Percentiles rank a stretch among this genome's conserved stretches.
Evolutionary conservation across 208 protist genomes (phyloP).

Genomic region (Leishmania lainsoni): DNA sequence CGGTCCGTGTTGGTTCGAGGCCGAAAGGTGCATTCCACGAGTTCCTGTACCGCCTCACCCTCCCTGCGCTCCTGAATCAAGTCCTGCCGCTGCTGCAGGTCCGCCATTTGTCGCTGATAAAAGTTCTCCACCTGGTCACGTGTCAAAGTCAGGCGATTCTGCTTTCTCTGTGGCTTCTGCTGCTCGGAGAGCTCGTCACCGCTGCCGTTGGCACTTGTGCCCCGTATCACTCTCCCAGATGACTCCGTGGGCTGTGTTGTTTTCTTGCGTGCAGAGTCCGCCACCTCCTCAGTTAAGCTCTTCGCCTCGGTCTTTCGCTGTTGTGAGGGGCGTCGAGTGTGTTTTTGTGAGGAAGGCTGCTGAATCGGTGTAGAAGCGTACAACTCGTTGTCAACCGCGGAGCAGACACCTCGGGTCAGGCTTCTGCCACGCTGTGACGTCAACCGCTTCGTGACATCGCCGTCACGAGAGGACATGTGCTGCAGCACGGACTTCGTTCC

Average conservation of each 20-base stretch:
- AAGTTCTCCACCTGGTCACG: constrained; percentile 49
- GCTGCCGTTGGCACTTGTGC: neutral
- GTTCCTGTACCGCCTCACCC: constrained; percentile 45
- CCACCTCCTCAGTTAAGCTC: neutral
- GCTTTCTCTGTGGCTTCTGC: neutral
- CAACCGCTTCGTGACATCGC: constrained; percentile 74
- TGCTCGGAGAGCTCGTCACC: neutral
- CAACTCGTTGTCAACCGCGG: neutral
- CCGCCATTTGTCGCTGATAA: constrained; percentile 56
- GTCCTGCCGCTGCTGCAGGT: constrained; percentile 30
- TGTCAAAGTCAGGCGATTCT: neutral
- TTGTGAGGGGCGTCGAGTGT: neutral
- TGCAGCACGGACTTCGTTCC: constrained; percentile 61
- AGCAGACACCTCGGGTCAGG: neutral
- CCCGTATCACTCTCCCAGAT: neutral
- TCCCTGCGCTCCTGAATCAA: constrained; percentile 30
- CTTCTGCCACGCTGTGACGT: constrained; percentile 1
- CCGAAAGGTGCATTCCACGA: constrained; percentile 83
- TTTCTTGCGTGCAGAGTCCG: neutral
- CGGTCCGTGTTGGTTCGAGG: constrained; percentile 56
- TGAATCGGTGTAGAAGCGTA: constrained; percentile 1
- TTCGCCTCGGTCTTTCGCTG: neutral
- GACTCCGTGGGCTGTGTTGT: neutral
- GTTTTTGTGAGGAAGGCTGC: neutral
- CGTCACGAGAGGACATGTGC: constrained; percentile 41